Evolutionary conservation across 2,329 filamentous ascomycete species (phyloP), one percentile per base, ranked within the genome.

Genomic region (Dothideomycetes sp.): DNA sequence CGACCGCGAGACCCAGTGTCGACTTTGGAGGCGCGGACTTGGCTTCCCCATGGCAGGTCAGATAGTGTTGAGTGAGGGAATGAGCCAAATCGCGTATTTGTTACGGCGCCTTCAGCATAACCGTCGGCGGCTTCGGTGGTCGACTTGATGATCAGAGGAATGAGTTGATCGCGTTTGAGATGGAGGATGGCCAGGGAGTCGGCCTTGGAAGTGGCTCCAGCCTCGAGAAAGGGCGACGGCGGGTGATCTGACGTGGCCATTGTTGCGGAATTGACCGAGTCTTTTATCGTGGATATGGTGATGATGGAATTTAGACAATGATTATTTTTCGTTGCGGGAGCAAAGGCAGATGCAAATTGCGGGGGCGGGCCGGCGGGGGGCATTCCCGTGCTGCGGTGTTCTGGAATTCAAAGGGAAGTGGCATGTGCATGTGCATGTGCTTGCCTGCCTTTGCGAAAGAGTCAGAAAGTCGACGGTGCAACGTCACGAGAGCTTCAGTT

Each of bases 41-140:
- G 91, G 5, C 84, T 86, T 19, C 91, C 91, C 89, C 89, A 96
- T 29, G 84, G 82, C 40, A 87, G 69, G 4, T 77, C 71, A 41
- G 94, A 55, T 18, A 72, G 59, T 0, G 67, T 70, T 47, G 58
- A 67, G 51, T 72, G 69, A 3, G 69, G 69, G 41, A 67, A 72
- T 11, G 88, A 94, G 34, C 91, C 91, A 55, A 94, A 98, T 31
- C 88, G 80, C 1, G 89, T 98, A 64, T 94, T 96, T 40, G 88
- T 77, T 30, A 71, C 66, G 15, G 63, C 63, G 37, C 66, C 65
- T 46, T 68, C 65, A 18, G 54, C 59, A 39, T 61, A 61, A 15
- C 58, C 59, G 41, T 60, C 56, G 41, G 61, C 49, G 58, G 67
- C 56, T 53, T 69, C 58, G 43, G 64, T 51, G 39, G 51, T 45